phyloP scores from a whole-genome alignment of 108 stramenopile species.

The Aurantiochytrium sp. region DNA sequence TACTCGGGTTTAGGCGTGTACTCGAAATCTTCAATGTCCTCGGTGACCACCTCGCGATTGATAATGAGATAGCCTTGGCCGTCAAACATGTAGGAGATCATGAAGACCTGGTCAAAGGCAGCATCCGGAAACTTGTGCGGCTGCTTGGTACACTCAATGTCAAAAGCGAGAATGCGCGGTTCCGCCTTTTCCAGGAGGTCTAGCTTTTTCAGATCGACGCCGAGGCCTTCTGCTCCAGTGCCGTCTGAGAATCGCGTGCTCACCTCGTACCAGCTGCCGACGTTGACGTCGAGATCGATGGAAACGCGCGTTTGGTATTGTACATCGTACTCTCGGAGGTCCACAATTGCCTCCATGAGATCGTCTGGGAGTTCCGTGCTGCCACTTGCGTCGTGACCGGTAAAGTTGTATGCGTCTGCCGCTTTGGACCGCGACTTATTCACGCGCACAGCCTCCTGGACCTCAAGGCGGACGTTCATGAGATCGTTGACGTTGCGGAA shows the following conservation, averaged over 20 bases:
- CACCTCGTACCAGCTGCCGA: slow-evolving; percentile 91
- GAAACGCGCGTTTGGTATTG: slow-evolving; percentile 81
- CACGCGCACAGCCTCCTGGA: slow-evolving; percentile 44
- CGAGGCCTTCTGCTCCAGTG: slow-evolving; percentile 5
- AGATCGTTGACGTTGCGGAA: slow-evolving; percentile 57
- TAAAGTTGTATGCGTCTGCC: not conserved
- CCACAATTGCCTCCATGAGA: slow-evolving; percentile 56
- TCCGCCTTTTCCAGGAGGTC: slow-evolving; percentile 82
- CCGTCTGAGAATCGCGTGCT: slow-evolving; percentile 44
- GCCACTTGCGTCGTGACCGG: not conserved
- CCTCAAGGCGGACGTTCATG: slow-evolving; percentile 56
- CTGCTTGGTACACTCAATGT: slow-evolving; percentile 97
- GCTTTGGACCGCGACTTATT: slow-evolving; percentile 7
- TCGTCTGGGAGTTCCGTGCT: slow-evolving; percentile 41
- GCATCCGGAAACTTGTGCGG: slow-evolving; percentile 97
- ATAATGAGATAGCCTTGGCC: slow-evolving; percentile 82
- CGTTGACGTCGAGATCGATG: slow-evolving; percentile 81
- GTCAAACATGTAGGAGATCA: slow-evolving; percentile 99
- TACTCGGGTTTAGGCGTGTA: slow-evolving; percentile 92
- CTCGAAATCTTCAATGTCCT: slow-evolving; percentile 91
- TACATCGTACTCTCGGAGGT: slow-evolving; percentile 94
- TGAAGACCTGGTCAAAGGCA: slow-evolving; percentile 84
- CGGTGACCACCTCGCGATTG: slow-evolving; percentile 72
- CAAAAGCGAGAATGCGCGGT: slow-evolving; percentile 87
- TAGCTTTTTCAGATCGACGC: slow-evolving; percentile 54